Evolutionary conservation across 176 grass and related monocot species (phyloP).

Genomic region (Avena insularis): DNA sequence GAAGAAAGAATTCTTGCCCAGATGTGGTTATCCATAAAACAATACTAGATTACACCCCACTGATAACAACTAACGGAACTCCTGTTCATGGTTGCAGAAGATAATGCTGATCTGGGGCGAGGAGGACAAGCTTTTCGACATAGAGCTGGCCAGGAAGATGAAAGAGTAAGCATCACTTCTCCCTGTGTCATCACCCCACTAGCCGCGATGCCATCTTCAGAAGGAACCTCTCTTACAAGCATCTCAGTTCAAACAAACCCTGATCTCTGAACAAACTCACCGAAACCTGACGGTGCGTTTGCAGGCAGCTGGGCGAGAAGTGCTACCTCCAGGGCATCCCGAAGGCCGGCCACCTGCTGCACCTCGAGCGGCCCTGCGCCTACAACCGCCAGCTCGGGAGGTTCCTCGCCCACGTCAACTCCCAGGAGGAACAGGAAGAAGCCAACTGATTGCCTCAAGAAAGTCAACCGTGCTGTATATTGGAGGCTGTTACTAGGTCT

Average conservation of each 20-base stretch:
- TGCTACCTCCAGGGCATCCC: constrained; percentile 65
- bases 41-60: too few species aligned
- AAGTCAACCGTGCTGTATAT: neutral
- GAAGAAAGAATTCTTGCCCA: too few species aligned
- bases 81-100: constrained; percentile 58
- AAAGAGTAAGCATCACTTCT: constrained; percentile 59
- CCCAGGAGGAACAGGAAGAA: neutral
- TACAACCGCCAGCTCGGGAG: constrained; percentile 77
- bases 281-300: neutral
- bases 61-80: neutral
- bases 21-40: neutral
- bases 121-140: constrained; percentile 83
- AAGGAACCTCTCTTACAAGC: too few species aligned
- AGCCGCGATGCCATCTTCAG: too few species aligned
- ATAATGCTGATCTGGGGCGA: constrained; percentile 94
- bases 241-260: neutral
- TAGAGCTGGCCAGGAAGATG: constrained; percentile 89
- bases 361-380: constrained; percentile 78
- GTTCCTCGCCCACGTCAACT: constrained; percentile 67
- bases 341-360: constrained; percentile 85
- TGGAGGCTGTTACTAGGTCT: neutral
- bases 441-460: neutral
- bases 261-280: neutral
- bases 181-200: too few species aligned
- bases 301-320: constrained; percentile 82